These are phyloP conservation scores for Phellopilus nigrolimitatus DNA, from an alignment of 1,284 basidiomycete species.

Conservation along the genomic window DNA sequence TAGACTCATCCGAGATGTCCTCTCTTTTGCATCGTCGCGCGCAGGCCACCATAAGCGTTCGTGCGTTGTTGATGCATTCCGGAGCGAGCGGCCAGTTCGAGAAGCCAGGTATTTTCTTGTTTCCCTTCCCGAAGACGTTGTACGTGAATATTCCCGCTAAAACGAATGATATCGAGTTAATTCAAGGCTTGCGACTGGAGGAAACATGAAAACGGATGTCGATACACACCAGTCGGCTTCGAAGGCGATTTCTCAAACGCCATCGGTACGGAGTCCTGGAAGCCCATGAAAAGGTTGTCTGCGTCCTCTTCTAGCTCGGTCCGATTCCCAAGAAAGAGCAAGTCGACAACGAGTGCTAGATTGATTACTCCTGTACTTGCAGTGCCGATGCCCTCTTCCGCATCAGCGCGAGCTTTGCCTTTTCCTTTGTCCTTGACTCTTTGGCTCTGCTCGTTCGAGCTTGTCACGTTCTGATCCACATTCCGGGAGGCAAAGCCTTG, in stretches of 20 bases:
- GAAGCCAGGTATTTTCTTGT: background rate
- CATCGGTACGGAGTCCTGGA: conserved; percentile 10
- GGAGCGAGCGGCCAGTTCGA: conserved; percentile 3
- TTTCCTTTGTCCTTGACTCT: background rate
- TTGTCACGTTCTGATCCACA: background rate
- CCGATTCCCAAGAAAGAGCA: conserved; percentile 10
- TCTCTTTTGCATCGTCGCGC: background rate
- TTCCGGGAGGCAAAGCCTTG: background rate
- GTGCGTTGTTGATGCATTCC: background rate
- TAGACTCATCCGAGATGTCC: background rate
- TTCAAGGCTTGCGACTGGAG: background rate
- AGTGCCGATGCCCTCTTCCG: background rate
- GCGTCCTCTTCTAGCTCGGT: conserved; percentile 8
- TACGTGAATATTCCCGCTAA: conserved; percentile 3
- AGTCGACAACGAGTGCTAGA: background rate
- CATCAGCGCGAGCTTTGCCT: background rate
- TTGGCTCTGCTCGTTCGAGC: background rate
- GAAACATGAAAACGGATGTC: background rate
- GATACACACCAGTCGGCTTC: background rate
- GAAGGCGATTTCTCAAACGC: background rate
- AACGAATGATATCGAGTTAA: background rate
- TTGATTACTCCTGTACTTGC: background rate
- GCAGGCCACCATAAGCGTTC: background rate
- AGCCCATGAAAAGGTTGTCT: conserved; percentile 6
- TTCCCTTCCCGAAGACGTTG: background rate